Percentiles rank a stretch among this genome's conserved stretches.
These are phyloP conservation scores for Capsicum baccatum DNA, from an alignment of 257 asterid species.

Conservation along the genomic window DNA sequence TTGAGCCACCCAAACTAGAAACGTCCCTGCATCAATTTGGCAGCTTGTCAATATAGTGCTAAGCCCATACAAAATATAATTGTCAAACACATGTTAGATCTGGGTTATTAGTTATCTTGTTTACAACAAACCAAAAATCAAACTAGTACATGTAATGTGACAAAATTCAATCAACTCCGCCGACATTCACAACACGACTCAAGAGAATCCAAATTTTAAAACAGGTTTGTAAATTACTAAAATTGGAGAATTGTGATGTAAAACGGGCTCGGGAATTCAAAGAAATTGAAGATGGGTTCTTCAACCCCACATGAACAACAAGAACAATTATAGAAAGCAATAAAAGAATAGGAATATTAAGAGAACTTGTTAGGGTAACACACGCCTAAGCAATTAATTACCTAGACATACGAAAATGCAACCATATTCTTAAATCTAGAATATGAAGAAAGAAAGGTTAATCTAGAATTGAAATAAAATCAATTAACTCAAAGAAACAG, in stretches of 20 bases:
- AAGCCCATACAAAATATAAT: not conserved
- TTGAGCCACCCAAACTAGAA: slow-evolving; percentile 35
- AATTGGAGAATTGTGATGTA: not conserved
- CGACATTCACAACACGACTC: not conserved
- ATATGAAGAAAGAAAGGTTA: too few species aligned
- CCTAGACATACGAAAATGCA: too few species aligned
- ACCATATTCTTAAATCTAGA: too few species aligned
- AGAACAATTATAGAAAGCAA: too few species aligned
- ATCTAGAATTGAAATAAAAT: too few species aligned
- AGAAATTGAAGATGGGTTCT: not conserved
- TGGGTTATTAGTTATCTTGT: not conserved
- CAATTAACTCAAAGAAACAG: too few species aligned
- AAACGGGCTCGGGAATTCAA: too few species aligned
- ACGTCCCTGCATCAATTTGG: slow-evolving; percentile 50
- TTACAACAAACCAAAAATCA: not conserved
- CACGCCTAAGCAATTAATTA: too few species aligned
- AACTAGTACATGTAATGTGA: not conserved
- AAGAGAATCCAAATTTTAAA: not conserved
- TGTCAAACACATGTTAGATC: not conserved
- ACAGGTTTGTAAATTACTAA: not conserved
- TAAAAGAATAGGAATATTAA: too few species aligned
- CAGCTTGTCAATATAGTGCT: slow-evolving; percentile 19
- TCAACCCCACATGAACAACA: too few species aligned
- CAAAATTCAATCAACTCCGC: not conserved
- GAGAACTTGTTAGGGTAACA: too few species aligned